Evolutionary conservation across 257 asterid species (phyloP).

Genomic region (Nemophila menziesii): DNA sequence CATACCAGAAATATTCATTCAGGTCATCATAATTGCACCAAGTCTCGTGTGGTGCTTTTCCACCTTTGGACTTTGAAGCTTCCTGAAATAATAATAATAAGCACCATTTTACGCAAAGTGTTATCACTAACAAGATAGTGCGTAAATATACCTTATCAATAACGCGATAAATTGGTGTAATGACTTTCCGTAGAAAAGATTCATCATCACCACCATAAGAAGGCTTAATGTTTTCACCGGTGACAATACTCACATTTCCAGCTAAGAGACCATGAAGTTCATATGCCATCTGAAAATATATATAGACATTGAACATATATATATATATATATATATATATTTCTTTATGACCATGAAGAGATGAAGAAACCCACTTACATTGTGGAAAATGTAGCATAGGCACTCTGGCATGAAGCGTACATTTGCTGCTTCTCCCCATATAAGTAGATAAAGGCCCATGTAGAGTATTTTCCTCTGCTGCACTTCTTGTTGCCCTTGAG

Average conservation of each 20-base stretch:
- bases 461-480: conserved; percentile 89
- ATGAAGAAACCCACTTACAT: conserved; percentile 43
- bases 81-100: conserved; percentile 45
- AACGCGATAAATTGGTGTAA: conserved; percentile 84
- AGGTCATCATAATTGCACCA: conserved; percentile 99
- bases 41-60: conserved; percentile 77
- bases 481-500: conserved; percentile 66
- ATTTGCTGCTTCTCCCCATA: conserved; percentile 99
- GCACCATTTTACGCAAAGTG: conserved; percentile 6
- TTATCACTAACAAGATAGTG: conserved; percentile 9
- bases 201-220: conserved; percentile 96
- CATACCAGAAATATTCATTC: conserved; percentile 85
- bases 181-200: conserved; percentile 74
- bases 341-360: neutral
- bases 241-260: conserved; percentile 97
- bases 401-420: conserved; percentile 97
- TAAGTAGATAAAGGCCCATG: conserved; percentile 96
- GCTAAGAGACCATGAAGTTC: conserved; percentile 98
- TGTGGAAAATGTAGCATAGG: conserved; percentile 93
- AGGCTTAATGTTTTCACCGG: conserved; percentile 97
- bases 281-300: conserved; percentile 74
- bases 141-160: conserved; percentile 58
- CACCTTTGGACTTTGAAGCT: conserved; percentile 59
- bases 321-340: conserved; percentile 1
- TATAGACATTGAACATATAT: conserved; percentile 1